Conservation (phyloP, 2,329 filamentous ascomycete genomes). For the Lachnellula suecica region DNA sequence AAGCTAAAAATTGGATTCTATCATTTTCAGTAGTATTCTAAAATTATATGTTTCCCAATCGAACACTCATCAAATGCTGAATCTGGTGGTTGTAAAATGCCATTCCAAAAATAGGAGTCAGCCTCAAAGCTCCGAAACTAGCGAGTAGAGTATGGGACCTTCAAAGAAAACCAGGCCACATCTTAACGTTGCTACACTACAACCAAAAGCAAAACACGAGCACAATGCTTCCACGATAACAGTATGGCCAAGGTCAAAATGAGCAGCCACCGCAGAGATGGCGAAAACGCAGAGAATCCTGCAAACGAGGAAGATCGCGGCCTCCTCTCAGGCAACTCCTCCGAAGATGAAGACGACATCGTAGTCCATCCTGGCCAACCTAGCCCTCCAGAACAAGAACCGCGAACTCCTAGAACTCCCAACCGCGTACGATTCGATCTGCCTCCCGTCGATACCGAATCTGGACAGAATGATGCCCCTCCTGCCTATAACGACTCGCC, state of each 20-base stretch:
- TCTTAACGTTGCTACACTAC: too few species aligned
- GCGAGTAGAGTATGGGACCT: constrained; percentile 10
- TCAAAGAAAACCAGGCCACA: constrained; percentile 5
- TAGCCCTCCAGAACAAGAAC: constrained; percentile 13
- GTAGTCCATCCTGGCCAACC: constrained; percentile 24
- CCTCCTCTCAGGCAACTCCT: constrained; percentile 34
- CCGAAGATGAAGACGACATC: constrained; percentile 31
- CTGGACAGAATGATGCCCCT: constrained; percentile 34
- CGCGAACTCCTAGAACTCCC: constrained; percentile 31
- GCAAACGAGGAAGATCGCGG: constrained; percentile 39
- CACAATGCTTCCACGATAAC: constrained; percentile 41
- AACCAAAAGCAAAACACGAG: too few species aligned
- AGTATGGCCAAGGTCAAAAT: constrained; percentile 44
- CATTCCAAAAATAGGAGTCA: constrained; percentile 2
- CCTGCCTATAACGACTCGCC: constrained; percentile 41
- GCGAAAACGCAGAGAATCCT: constrained; percentile 14
- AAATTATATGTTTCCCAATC: too few species aligned
- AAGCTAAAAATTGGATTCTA: too few species aligned
- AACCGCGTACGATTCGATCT: constrained; percentile 36
- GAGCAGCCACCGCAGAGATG: constrained; percentile 29
- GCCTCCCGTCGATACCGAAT: constrained; percentile 29
- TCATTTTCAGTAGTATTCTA: too few species aligned
- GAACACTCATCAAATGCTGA: too few species aligned
- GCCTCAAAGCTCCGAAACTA: constrained; percentile 5
- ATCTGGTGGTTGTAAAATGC: neutral